Evolutionary conservation across 2,329 filamentous ascomycete species (phyloP).

Genomic region (Elsinoe ampelina): DNA sequence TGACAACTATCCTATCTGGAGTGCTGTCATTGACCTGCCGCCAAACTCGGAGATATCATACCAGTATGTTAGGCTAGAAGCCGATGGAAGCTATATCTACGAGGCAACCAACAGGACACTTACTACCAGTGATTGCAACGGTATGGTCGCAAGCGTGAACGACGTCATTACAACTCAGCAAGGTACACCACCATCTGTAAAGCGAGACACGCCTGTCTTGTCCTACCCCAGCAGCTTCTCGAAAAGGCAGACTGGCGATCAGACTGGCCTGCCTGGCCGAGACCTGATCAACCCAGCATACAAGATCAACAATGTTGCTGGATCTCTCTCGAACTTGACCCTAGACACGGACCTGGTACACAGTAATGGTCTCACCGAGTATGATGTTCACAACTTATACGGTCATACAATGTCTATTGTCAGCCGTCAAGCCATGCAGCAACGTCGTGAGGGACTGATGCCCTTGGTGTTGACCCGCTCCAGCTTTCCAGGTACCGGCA

Average conservation of each 20-base stretch:
- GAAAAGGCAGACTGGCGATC: slow-evolving; percentile 18
- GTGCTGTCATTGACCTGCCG: slow-evolving; percentile 25
- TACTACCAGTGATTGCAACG: slow-evolving; percentile 25
- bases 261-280: slow-evolving; percentile 50
- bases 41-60: slow-evolving; percentile 25
- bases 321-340: slow-evolving; percentile 36
- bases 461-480: slow-evolving; percentile 67
- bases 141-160: slow-evolving; percentile 18
- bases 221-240: slow-evolving; percentile 20
- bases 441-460: slow-evolving; percentile 52
- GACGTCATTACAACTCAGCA: slow-evolving; percentile 25
- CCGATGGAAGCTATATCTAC: slow-evolving; percentile 26
- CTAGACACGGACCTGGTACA: slow-evolving; percentile 60
- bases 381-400: slow-evolving; percentile 71
- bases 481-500: slow-evolving; percentile 64
- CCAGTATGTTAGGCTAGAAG: slow-evolving; percentile 25
- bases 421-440: slow-evolving; percentile 57
- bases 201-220: neutral
- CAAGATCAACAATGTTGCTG: slow-evolving; percentile 53
- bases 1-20: slow-evolving; percentile 29
- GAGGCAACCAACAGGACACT: slow-evolving; percentile 26
- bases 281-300: slow-evolving; percentile 58
- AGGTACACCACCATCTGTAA: slow-evolving; percentile 10
- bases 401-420: slow-evolving; percentile 64
- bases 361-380: slow-evolving; percentile 56